Base-by-base conservation (phyloP, 306 rosid species). In the Trifolium repens region DNA sequence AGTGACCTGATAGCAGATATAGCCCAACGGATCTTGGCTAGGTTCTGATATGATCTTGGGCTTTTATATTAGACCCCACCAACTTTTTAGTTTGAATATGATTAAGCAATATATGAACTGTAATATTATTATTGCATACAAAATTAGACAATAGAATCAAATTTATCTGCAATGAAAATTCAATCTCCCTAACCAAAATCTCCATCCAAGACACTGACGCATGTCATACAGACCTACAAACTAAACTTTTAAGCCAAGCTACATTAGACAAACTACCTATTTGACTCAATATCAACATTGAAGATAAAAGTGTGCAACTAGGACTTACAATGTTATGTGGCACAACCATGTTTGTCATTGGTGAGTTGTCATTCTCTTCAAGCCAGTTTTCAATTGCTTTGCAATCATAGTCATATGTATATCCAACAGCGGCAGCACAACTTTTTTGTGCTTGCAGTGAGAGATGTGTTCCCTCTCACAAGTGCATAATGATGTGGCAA, bases 401-500 rank as follows among this genome's bases (percentile, higher is more conserved):
- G 0, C 2, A 22, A 22, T 22, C 24, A 22, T 22, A 10, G 1
- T 40, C 44, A 8, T 40, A 2, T 40, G 99, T 92, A 77, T 91
- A 92, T 70, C 99, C 99, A 72, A 92, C 99, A 0, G 93, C 91
- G 2, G 97, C 97, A 17, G 89, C 96, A 80, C 92, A 92, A 34
- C 34, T 30, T 30, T 30, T 30, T 4, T 40, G 44, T 40, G 44
- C 43, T 40, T 40, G 3, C 44, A 40, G 3, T 40, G 44, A 10
- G 12, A 40, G 44, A 40, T 40, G 44, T 40, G 44, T 12, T 40
- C 44, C 44, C 44, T 40, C 44, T 9, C 46, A 9, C 46, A 42
- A 9, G 13, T 42, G 46, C 3, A 11, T 42, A 42, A 42, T 42
- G 46, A 42, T 42, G 46, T 42, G 9, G 46, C 46, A 42, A 42